Conservation (phyloP, 2,329 filamentous ascomycete genomes). For the Tolypocladium sp. region DNA sequence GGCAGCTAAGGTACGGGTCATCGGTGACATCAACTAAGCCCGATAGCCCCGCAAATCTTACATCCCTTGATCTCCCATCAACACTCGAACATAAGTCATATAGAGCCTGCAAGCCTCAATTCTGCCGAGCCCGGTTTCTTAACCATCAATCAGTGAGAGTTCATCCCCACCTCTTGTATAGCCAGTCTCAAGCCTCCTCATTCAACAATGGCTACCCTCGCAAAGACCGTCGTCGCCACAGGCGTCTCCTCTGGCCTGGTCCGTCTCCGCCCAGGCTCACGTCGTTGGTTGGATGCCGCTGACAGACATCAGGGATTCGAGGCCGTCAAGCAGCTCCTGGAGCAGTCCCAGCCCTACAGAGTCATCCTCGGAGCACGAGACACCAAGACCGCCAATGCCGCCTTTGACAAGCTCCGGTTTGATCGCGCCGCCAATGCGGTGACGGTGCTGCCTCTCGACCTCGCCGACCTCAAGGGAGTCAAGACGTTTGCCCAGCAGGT, state of each 20-base stretch:
- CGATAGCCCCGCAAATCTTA: neutral
- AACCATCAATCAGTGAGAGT: neutral
- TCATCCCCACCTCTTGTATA: neutral
- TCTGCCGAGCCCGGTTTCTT: neutral
- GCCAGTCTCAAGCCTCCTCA: neutral
- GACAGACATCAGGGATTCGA: conserved; percentile 36
- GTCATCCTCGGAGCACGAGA: conserved; percentile 43
- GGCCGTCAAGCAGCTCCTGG: conserved; percentile 40
- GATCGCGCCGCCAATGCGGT: conserved; percentile 29
- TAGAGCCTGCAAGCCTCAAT: neutral
- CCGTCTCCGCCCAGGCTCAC: neutral
- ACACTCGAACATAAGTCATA: neutral
- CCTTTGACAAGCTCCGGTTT: conserved; percentile 31
- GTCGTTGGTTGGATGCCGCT: neutral
- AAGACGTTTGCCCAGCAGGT: conserved; percentile 35
- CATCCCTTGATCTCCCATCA: neutral
- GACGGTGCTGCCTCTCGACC: conserved; percentile 37
- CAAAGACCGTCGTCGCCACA: conserved; percentile 2
- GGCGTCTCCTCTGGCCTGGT: conserved; percentile 3
- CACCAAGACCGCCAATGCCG: conserved; percentile 26
- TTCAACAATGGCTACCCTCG: neutral
- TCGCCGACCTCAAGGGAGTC: conserved; percentile 33
- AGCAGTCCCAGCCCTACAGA: conserved; percentile 32
- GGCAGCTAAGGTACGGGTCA: neutral
- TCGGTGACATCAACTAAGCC: neutral